Evolutionary conservation across 306 rosid species (phyloP), one percentile per base, ranked within the genome.

Genomic region (Fagus sylvatica): DNA sequence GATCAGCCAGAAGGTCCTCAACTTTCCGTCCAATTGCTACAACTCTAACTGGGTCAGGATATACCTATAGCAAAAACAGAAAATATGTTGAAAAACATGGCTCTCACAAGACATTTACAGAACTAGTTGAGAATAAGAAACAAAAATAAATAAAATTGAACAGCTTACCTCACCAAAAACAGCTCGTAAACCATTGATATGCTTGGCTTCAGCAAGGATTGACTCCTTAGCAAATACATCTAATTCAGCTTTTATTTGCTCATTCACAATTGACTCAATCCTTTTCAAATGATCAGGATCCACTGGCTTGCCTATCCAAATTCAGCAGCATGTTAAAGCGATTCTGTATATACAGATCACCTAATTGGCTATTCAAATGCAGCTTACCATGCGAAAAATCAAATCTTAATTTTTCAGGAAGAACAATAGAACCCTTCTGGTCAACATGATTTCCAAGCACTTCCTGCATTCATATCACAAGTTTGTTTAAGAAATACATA

Each of bases 11-110:
- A 64, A 95, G 93, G 69, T 95, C 99, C 84, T 95, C 98, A 71
- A 95, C 94, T 53, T 90, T 87, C 74, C 76, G 84, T 73, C 99
- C 99, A 61, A 95, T 81, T 17, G 94, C 84, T 51, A 95, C 93
- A 82, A 95, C 94, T 86, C 98, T 89, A 73, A 95, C 99, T 5
- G 97, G 99, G 78, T 95, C 99, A 51, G 99, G 99, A 81, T 95
- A 95, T 43, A 93, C 97, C 99, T 95, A 76, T 77, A 82, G 43
- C 65, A 79, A 69, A 72, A 79, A 79, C 67, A 76, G 41, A 85
- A 69, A 22, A 74, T 15, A 54, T 48, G 43, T 78, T 82, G 28
- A 28, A 59, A 57, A 75, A 53, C 64, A 60, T 28, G 59, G 16
- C 71, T 59, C 42, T 72, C 72, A n/a, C 30, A 56, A 71, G 82